These are phyloP conservation scores for Pseudonitzschia delicatissima DNA, from an alignment of 108 stramenopile species.

Conservation along the genomic window DNA sequence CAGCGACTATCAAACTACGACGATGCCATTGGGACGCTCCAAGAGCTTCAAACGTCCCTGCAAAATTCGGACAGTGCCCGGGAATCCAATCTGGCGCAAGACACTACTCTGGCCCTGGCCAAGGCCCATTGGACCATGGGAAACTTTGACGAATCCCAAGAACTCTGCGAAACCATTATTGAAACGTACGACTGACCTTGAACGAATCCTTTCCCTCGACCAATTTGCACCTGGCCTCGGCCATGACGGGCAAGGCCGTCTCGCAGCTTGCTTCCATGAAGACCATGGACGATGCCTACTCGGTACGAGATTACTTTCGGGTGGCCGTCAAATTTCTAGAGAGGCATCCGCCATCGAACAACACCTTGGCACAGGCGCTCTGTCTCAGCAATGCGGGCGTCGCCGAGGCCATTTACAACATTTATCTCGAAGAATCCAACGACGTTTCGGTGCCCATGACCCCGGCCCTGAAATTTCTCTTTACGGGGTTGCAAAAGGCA, in stretches of 20 bases:
- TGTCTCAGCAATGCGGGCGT: constrained; percentile 31
- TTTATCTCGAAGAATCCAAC: constrained; percentile 34
- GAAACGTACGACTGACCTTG: constrained; percentile 26
- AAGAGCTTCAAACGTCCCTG: constrained; percentile 16
- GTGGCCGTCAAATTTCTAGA: constrained; percentile 33
- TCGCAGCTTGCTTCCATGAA: constrained; percentile 28
- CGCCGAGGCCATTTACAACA: constrained; percentile 33
- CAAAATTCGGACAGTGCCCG: neutral
- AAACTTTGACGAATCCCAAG: constrained; percentile 22
- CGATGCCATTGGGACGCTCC: constrained; percentile 19
- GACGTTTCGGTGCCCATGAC: constrained; percentile 42
- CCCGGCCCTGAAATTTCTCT: constrained; percentile 36
- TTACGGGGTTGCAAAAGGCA: constrained; percentile 25
- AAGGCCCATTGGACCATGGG: constrained; percentile 41
- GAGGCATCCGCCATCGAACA: constrained; percentile 22
- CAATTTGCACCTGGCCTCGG: constrained; percentile 37
- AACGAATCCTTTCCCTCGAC: constrained; percentile 24
- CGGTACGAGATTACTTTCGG: constrained; percentile 42
- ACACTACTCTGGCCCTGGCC: constrained; percentile 33
- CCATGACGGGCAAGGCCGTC: constrained; percentile 44
- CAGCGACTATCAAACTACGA: constrained; percentile 32
- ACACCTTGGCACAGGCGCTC: constrained; percentile 19
- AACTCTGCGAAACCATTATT: constrained; percentile 32
- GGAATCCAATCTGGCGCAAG: constrained; percentile 3
- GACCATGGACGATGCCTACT: constrained; percentile 38